Base-by-base conservation (phyloP, 2,329 filamentous ascomycete species). In the Hymenoscyphus occultus region DNA sequence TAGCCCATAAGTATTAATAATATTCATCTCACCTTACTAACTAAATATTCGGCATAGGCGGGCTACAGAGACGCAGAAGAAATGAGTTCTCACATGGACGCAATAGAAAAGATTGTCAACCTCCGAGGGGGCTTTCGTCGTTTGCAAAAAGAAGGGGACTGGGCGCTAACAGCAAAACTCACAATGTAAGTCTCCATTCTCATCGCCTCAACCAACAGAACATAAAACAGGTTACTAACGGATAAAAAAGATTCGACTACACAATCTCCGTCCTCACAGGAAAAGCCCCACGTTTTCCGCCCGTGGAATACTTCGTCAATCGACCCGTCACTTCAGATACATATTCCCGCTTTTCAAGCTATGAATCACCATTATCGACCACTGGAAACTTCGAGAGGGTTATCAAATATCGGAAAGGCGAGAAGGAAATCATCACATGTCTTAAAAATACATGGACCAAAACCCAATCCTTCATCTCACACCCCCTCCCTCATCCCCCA, bases 221-320 rank as follows among this genome's bases (percentile, higher is more conserved):
- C 2, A 22, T 2, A 3, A 7, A 1, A 48, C 40, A 28, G 28
- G 28, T 16, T 10, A 19, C 7, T 22, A 7, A 48, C 19, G 16
- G 19, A 48, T 9, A 7, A 40, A 10, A 42, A 39, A 67, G 67
- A 56, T 68, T 67, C 42, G 67, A 68, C 19, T 63, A 60, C 51
- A 68, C 67, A 54, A 64, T 68, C 48, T 65, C 67, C 28, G 65
- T 67, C 10, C 56, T 67, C 13, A 68, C 67, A n/a, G 65, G 63
- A 31, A 51, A 56, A 56, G 60, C 61, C 22, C 60, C 60, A 16
- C 65, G 67, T 16, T 68, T 68, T 31, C 67, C 67, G 45, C 51
- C 40, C 5, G 62, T 67, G 6, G 58, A 63, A 19, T 67, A 65
- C 35, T 61, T 42, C 39, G 58, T 65, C 5, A 39, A 28, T 22